Base-by-base conservation (phyloP, 768 basidiomycete species). In the Pulveroboletus sp. region DNA sequence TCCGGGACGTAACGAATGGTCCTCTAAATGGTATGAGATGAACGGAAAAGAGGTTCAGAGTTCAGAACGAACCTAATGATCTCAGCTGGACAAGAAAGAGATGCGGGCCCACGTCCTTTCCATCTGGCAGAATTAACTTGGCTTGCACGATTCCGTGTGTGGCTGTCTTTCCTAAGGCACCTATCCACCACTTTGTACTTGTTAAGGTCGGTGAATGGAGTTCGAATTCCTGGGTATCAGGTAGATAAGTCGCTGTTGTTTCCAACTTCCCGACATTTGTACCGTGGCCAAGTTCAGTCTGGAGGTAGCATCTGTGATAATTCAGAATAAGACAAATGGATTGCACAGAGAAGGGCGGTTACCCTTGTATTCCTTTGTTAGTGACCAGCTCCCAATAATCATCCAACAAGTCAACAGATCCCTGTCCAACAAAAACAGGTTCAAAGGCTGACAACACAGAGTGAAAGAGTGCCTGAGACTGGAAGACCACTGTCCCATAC, bases 141-240 rank as follows among this genome's bases (percentile, higher is more conserved):
- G 89, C 87, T 63, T 89, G 86, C 0, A 89, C 78, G 13, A 86
- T 76, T 5, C 85, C 85, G 61, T 89, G 86, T 0, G 86, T 88
- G 0, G 87, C 79, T 0, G 82, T 83, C 68, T 81, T 83, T 0
- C 81, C 87, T 13, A 86, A 69, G 6, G 74, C 83, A 8, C 88
- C 87, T 47, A 86, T 78, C 89, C 88, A 91, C 86, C 87, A 91
- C 62, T 91, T 91, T 54, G 73, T 79, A 53, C 84, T 85, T 1
- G 86, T 86, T 21, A 88, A 57, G 0, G 82, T 82, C 0, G 89
- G 88, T 1, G 86, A 85, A 59, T 90, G 76, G 33, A 91, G 80
- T 37, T 86, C 84, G 55, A 90, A 89, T 61, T 86, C 82, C 46
- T 76, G 65, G 0, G 79, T 77, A 28, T 79, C 76, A 0, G 80